Evolutionary conservation across 768 basidiomycete species (phyloP).

Genomic region (Auricularia cornea): DNA sequence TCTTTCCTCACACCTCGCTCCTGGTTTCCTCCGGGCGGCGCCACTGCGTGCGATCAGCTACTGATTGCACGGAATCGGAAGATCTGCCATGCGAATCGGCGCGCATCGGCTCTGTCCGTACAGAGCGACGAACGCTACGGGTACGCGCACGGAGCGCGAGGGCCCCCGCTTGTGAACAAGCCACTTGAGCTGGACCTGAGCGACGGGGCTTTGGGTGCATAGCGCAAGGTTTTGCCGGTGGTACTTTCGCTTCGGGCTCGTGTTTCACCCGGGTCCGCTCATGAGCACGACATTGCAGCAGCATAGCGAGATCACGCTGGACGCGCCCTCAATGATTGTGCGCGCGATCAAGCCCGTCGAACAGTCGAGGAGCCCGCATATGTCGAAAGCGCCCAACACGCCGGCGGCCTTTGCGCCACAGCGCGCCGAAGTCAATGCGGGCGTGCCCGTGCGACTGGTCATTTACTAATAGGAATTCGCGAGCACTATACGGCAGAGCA

Average conservation of each 20-base stretch:
- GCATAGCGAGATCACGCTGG: slow-evolving; percentile 79
- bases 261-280: slow-evolving; percentile 42
- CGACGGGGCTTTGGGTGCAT: too few relatives aligned
- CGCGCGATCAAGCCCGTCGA: slow-evolving; percentile 57
- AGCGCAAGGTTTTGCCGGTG: not conserved
- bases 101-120: too few relatives aligned
- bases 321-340: slow-evolving; percentile 65
- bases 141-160: too few relatives aligned
- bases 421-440: slow-evolving; percentile 67
- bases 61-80: too few relatives aligned
- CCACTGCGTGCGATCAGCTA: too few relatives aligned
- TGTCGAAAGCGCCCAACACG: slow-evolving; percentile 62
- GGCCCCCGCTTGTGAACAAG: too few relatives aligned
- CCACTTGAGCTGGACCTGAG: too few relatives aligned
- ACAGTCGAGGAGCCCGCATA: slow-evolving; percentile 50
- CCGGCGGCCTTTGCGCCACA: slow-evolving; percentile 54
- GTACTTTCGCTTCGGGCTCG: not conserved
- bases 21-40: too few relatives aligned
- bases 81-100: too few relatives aligned
- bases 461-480: slow-evolving; percentile 93
- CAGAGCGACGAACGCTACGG: too few relatives aligned
- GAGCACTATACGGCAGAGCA: slow-evolving; percentile 52
- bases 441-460: slow-evolving; percentile 66
- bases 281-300: slow-evolving; percentile 53
- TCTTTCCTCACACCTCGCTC: too few relatives aligned